Evolutionary conservation across 2,329 filamentous ascomycete species (phyloP).

Genomic region (Purpureocillium lavendulum): DNA sequence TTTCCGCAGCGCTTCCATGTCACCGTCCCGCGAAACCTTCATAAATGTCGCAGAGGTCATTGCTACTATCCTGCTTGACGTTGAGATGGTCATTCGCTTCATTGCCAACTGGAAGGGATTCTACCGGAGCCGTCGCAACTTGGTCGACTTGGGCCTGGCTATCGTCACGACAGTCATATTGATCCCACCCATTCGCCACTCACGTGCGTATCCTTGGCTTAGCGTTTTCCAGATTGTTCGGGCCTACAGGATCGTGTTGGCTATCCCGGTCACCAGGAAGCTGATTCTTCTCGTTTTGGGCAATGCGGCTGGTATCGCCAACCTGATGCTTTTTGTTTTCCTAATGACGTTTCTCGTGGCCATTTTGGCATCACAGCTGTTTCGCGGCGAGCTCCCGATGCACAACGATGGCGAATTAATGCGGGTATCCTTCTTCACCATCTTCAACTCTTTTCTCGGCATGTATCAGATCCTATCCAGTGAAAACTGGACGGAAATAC

Average conservation of each 20-base stretch:
- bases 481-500: constrained; percentile 86
- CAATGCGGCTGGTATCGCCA: constrained; percentile 85
- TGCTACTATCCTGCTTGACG: constrained; percentile 68
- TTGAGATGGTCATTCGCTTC: constrained; percentile 79
- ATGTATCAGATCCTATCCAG: constrained; percentile 98
- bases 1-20: constrained; percentile 70
- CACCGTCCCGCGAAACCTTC: constrained; percentile 46
- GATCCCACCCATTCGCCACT: constrained; percentile 68
- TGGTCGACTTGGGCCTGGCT: constrained; percentile 73
- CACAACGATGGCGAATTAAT: constrained; percentile 55
- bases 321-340: constrained; percentile 94
- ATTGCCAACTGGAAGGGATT: constrained; percentile 74
- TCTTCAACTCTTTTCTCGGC: constrained; percentile 92
- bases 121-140: constrained; percentile 62
- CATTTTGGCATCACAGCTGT: constrained; percentile 88
- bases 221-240: constrained; percentile 89
- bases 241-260: constrained; percentile 84
- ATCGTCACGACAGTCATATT: constrained; percentile 79
- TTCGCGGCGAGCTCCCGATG: constrained; percentile 73
- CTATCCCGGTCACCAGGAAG: constrained; percentile 77
- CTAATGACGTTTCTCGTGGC: constrained; percentile 89
- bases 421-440: constrained; percentile 72
- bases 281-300: constrained; percentile 83
- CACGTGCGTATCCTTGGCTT: constrained; percentile 76
- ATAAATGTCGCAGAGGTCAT: constrained; percentile 66